A percentile compares a stretch with the other conserved stretches of the same genome.
phyloP scores from a whole-genome alignment of 23 red algal species.

The Gracilariopsis chorda region DNA sequence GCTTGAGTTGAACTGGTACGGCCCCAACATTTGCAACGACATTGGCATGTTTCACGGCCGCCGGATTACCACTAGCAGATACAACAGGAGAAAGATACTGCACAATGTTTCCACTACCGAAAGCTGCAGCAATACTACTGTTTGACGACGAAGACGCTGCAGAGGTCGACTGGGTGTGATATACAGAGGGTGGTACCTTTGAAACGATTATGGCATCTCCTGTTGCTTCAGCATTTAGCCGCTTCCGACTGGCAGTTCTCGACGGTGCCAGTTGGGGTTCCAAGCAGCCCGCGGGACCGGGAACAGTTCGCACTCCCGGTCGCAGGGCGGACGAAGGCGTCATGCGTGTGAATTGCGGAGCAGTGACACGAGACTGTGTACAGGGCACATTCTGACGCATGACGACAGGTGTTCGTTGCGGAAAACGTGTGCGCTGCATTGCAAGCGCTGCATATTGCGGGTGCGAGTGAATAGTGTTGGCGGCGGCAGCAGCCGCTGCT shows the following conservation, averaged over 20 bases:
- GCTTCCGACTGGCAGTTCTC: not conserved
- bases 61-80: not conserved
- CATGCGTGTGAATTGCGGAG: no score
- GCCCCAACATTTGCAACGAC: not conserved
- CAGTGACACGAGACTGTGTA: no score
- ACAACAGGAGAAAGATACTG: not conserved
- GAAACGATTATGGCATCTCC: not conserved
- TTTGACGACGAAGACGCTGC: not conserved
- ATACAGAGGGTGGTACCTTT: not conserved
- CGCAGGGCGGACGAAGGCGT: no score
- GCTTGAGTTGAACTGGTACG: not conserved
- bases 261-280: not conserved
- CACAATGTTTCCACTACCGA: not conserved
- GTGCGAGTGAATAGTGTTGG: not conserved
- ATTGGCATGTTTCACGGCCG: not conserved
- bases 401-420: not conserved
- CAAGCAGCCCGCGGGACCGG: no score
- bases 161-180: not conserved
- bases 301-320: no score
- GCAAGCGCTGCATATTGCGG: not conserved
- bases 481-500: not conserved
- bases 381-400: no score
- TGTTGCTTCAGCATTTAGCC: not conserved
- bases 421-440: not conserved
- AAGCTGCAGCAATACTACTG: not conserved